Conservation (phyloP, 2,329 filamentous ascomycete species). For the Diaporthe aspalathi region DNA sequence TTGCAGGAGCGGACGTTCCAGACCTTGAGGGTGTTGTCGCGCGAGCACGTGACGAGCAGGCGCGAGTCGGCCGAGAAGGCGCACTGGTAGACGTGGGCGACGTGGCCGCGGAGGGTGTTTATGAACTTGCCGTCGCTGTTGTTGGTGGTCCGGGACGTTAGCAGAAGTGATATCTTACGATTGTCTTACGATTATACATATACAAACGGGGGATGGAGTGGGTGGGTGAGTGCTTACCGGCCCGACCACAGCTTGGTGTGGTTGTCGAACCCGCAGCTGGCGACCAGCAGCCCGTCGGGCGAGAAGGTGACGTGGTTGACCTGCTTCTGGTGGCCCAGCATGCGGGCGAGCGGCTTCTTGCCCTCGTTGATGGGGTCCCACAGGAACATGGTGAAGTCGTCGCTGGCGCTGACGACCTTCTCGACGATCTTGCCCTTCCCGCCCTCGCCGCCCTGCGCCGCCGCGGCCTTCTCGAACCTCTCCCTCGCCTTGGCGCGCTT, state of each 20-base stretch:
- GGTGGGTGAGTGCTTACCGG: constrained; percentile 59
- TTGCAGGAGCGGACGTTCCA: constrained; percentile 93
- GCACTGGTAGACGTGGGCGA: constrained; percentile 89
- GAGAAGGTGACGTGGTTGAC: constrained; percentile 97
- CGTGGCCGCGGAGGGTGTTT: constrained; percentile 88
- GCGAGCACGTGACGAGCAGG: constrained; percentile 86
- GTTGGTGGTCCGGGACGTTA: background rate
- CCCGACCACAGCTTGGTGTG: constrained; percentile 92
- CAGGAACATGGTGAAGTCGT: constrained; percentile 96
- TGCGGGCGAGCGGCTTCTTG: constrained; percentile 85
- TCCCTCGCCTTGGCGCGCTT: constrained; percentile 81
- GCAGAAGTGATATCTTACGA: too few species aligned
- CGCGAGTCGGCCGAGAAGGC: constrained; percentile 92
- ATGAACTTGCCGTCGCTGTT: constrained; percentile 79
- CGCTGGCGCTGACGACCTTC: constrained; percentile 87
- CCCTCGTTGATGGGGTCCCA: constrained; percentile 83
- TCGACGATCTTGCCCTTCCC: constrained; percentile 82
- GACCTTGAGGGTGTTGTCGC: constrained; percentile 93
- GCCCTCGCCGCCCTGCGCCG: constrained; percentile 66
- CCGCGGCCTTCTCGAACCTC: constrained; percentile 85
- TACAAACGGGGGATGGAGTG: background rate
- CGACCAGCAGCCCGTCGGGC: constrained; percentile 87
- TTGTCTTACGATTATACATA: too few species aligned
- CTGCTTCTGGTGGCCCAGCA: constrained; percentile 95
- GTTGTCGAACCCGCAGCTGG: constrained; percentile 92